phyloP scores from a whole-genome alignment of 352 stramenopile species.

The Peronospora destructor region DNA sequence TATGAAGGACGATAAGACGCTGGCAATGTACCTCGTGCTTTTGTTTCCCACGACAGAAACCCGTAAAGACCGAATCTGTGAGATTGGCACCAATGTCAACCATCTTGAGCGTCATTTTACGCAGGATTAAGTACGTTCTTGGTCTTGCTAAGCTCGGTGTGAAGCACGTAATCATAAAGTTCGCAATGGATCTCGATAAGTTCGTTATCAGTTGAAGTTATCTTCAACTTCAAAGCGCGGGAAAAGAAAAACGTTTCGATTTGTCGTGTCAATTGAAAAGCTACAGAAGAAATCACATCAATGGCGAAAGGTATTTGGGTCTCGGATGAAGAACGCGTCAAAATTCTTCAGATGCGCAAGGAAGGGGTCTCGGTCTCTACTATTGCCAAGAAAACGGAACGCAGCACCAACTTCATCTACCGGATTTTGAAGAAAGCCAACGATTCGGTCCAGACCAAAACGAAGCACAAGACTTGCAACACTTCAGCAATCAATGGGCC shows the following conservation, averaged over 20 bases:
- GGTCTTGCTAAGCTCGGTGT: constrained; percentile 3
- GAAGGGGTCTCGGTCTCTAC: constrained; percentile 30
- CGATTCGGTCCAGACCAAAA: constrained; percentile 10
- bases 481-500: neutral
- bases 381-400: constrained; percentile 31
- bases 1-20: neutral
- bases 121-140: constrained; percentile 20
- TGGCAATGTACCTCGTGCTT: constrained; percentile 62
- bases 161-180: neutral
- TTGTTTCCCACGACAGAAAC: constrained; percentile 85
- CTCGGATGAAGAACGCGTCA: constrained; percentile 32
- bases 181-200: neutral
- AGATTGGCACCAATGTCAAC: constrained; percentile 95
- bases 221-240: constrained; percentile 12
- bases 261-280: neutral
- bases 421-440: constrained; percentile 25
- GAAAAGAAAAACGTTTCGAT: constrained; percentile 11
- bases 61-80: constrained; percentile 87
- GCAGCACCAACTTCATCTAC: constrained; percentile 39
- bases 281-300: constrained; percentile 1
- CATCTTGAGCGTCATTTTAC: constrained; percentile 33
- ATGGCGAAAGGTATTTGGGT: constrained; percentile 44
- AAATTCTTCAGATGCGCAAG: constrained; percentile 36
- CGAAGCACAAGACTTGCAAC: constrained; percentile 8
- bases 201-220: neutral